These are phyloP conservation scores for Parafenestella ontariensis DNA, from an alignment of 2,329 filamentous ascomycete genomes.

Conservation along the genomic window DNA sequence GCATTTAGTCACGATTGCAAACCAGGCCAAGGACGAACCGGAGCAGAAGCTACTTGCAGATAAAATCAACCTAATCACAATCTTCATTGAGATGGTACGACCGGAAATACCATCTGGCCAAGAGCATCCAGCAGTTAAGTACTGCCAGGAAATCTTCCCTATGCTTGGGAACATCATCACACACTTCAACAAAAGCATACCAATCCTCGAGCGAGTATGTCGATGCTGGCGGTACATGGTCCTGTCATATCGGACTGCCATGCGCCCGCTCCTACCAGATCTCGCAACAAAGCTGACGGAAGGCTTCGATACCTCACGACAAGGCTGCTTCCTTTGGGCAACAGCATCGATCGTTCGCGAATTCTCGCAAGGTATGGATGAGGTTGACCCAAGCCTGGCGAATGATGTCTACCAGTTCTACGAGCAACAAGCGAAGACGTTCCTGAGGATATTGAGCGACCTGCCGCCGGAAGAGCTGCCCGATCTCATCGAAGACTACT, in stretches of 20 bases:
- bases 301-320: constrained; percentile 83
- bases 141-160: constrained; percentile 93
- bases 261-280: constrained; percentile 80
- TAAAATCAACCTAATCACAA: constrained; percentile 88
- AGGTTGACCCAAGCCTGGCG: constrained; percentile 80
- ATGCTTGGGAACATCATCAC: constrained; percentile 85
- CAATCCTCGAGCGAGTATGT: constrained; percentile 92
- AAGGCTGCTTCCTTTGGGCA: constrained; percentile 99
- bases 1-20: constrained; percentile 84
- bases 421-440: constrained; percentile 88
- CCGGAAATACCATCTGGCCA: constrained; percentile 74
- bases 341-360: constrained; percentile 94
- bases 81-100: constrained; percentile 80
- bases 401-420: constrained; percentile 94
- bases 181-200: constrained; percentile 83
- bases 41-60: constrained; percentile 90
- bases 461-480: constrained; percentile 79
- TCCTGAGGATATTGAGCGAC: constrained; percentile 88
- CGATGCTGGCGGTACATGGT: constrained; percentile 97
- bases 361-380: constrained; percentile 88
- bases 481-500: constrained; percentile 92
- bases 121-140: constrained; percentile 90
- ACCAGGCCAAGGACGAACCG: constrained; percentile 81
- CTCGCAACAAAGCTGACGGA: constrained; percentile 88
- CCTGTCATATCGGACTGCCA: constrained; percentile 90